A percentile compares a stretch with the other conserved stretches of the same genome.
phyloP scores from a whole-genome alignment of 257 asterid genomes.

The Schizonepeta tenuifolia region DNA sequence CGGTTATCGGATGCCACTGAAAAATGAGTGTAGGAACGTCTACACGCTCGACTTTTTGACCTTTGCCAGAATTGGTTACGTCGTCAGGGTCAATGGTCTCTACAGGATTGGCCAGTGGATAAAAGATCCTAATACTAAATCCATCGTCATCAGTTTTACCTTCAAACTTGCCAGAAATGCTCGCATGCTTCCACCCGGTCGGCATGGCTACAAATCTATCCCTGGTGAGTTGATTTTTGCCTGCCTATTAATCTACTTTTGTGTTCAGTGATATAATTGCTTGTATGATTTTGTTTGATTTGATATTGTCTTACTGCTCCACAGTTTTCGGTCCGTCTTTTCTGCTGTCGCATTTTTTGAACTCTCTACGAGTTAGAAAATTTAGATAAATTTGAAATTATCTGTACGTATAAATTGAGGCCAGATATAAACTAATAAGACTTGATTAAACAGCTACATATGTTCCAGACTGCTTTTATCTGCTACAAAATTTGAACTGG shows the following conservation, averaged over 20 bases:
- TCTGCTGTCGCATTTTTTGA: background rate
- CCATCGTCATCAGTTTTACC: background rate
- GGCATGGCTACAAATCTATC: background rate
- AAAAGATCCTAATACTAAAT: background rate
- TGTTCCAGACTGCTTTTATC: background rate
- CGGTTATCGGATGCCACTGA: background rate
- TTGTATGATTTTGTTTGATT: background rate
- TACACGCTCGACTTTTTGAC: background rate
- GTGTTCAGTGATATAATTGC: background rate
- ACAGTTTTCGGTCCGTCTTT: background rate
- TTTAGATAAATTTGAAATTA: background rate
- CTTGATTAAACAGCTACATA: background rate
- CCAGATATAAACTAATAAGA: background rate
- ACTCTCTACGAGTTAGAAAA: background rate
- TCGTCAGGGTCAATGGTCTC: background rate
- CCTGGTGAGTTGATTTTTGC: slow-evolving; percentile 3
- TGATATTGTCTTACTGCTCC: background rate
- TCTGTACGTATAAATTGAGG: background rate
- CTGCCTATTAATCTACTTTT: background rate
- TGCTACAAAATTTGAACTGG: background rate
- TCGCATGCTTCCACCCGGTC: background rate
- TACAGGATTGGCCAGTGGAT: background rate
- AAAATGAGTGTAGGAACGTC: background rate
- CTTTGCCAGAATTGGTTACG: slow-evolving; percentile 12
- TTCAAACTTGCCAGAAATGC: background rate